These are phyloP conservation scores for Agrocybe praecox DNA, from an alignment of 768 basidiomycete genomes.

Conservation along the genomic window DNA sequence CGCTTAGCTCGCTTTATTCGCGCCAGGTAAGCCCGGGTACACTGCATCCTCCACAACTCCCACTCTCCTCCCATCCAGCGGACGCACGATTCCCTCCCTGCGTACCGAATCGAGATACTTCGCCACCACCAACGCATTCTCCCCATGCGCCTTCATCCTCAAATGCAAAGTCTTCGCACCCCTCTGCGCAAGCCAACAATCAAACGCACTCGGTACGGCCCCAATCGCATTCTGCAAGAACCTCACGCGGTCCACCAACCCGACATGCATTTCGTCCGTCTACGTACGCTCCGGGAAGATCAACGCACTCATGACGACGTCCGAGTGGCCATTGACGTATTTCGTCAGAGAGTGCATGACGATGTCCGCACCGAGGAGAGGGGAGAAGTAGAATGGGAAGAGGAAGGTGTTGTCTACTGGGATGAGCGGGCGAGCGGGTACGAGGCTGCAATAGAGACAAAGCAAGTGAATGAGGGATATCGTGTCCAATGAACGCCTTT, in stretches of 20 bases:
- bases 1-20: slow-evolving; percentile 43
- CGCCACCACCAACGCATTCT: slow-evolving; percentile 80
- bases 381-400: slow-evolving; percentile 89
- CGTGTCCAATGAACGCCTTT: no score
- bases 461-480: no score
- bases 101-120: slow-evolving; percentile 48
- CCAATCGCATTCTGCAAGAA: slow-evolving; percentile 93
- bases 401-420: slow-evolving; percentile 96
- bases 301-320: slow-evolving; percentile 88
- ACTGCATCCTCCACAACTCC: slow-evolving; percentile 72
- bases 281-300: slow-evolving; percentile 62
- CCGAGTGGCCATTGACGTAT: slow-evolving; percentile 93
- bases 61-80: neutral
- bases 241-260: slow-evolving; percentile 57
- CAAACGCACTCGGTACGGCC: slow-evolving; percentile 82
- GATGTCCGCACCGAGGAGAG: slow-evolving; percentile 85
- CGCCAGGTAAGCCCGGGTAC: slow-evolving; percentile 79
- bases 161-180: slow-evolving; percentile 91
- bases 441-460: slow-evolving; percentile 61
- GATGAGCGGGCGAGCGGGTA: slow-evolving; percentile 63
- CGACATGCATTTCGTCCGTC: neutral
- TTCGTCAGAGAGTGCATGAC: slow-evolving; percentile 86
- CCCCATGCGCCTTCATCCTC: slow-evolving; percentile 85
- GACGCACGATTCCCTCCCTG: slow-evolving; percentile 28
- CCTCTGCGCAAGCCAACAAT: slow-evolving; percentile 88